These are phyloP conservation scores for Ustulina deusta DNA, from an alignment of 2,329 filamentous ascomycete genomes.

Conservation along the genomic window DNA sequence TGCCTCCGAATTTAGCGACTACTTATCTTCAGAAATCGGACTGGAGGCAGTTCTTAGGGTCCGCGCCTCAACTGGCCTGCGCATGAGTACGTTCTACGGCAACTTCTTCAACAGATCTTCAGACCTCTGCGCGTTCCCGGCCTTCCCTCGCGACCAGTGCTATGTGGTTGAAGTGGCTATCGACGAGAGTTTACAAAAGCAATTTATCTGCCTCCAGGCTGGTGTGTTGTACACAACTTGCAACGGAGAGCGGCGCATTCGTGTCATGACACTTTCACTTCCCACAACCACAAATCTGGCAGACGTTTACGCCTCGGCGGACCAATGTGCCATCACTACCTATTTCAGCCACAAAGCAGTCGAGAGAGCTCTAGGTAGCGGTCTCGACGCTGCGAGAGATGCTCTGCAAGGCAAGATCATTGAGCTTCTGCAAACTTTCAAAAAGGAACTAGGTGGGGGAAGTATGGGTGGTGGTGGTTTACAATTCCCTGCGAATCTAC, in stretches of 20 bases:
- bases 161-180: conserved; percentile 99
- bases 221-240: conserved; percentile 97
- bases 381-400: conserved; percentile 90
- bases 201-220: conserved; percentile 90
- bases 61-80: conserved; percentile 90
- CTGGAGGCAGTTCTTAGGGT: conserved; percentile 96
- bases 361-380: conserved; percentile 85
- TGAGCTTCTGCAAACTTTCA: conserved; percentile 93
- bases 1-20: conserved; percentile 95
- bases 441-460: conserved; percentile 94
- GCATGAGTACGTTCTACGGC: conserved; percentile 98
- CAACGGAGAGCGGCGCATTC: conserved; percentile 94
- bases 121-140: conserved; percentile 96
- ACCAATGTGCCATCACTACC: conserved; percentile 91
- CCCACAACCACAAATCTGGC: conserved; percentile 92
- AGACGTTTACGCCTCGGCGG: conserved; percentile 93
- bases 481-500: conserved; percentile 93
- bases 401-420: conserved; percentile 90
- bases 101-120: conserved; percentile 99
- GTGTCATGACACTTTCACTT: conserved; percentile 91
- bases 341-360: conserved; percentile 99
- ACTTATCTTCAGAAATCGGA: conserved; percentile 95
- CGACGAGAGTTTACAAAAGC: conserved; percentile 92
- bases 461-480: conserved; percentile 92
- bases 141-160: conserved; percentile 95